Conservation (phyloP, 2,329 filamentous ascomycete species). For the Verticillium longisporum region DNA sequence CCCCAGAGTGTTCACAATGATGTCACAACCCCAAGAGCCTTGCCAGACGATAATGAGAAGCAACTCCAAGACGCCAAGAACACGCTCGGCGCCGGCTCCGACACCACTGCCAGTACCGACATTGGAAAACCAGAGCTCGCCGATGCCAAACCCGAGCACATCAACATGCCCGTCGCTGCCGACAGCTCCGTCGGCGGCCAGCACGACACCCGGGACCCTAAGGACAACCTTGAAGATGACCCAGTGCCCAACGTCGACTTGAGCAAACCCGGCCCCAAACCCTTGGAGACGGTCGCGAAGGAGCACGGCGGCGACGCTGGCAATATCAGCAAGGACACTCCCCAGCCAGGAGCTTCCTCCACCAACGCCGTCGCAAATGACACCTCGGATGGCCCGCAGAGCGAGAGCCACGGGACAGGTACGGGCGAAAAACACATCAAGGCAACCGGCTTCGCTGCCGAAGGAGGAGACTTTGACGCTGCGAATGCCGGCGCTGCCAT, state of each 20-base stretch:
- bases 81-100: not conserved
- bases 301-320: conserved; percentile 25
- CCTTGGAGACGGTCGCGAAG: conserved; percentile 28
- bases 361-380: conserved; percentile 6
- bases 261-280: conserved; percentile 35
- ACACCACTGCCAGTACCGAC: not conserved
- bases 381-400: conserved; percentile 9
- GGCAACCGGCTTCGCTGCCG: conserved; percentile 50
- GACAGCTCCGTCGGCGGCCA: conserved; percentile 21
- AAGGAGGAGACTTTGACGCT: conserved; percentile 63
- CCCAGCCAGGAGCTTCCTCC: conserved; percentile 6
- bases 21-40: not conserved
- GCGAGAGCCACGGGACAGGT: conserved; percentile 25
- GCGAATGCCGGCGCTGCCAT: conserved; percentile 55
- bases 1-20: conserved; percentile 3
- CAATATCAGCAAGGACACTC: conserved; percentile 9
- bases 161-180: conserved; percentile 3
- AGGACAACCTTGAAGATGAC: conserved; percentile 21
- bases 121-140: conserved; percentile 15
- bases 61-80: not conserved
- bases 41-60: not conserved
- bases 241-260: conserved; percentile 17
- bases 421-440: conserved; percentile 52
- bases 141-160: conserved; percentile 5
- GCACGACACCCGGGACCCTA: conserved; percentile 31